Base-by-base conservation (phyloP, 2,329 filamentous ascomycete genomes). In the Cladosporium sp. region DNA sequence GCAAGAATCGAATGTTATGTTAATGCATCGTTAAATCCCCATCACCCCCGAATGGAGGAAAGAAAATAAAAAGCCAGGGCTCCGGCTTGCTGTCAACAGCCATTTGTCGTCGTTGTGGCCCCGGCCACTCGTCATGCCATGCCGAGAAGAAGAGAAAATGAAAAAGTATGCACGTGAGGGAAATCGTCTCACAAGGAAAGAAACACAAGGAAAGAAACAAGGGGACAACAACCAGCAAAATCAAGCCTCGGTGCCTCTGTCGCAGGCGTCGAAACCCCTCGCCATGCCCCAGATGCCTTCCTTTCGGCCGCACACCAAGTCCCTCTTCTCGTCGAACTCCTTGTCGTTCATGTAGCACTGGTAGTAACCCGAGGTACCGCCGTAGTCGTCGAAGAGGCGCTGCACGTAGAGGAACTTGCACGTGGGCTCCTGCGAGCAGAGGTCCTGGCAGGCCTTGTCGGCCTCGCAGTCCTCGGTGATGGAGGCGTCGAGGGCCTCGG, bases 391-490 rank as follows among this genome's bases (percentile, higher is more conserved):
- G 43, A 57, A 52, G 29, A 57, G 22, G 7, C 38, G 44, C 44
- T 58, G 56, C 20, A 56, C 52, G 43, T 51, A 56, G n/a, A 58
- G 47, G 41, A 48, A 49, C 30, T 37, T 32, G 52, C 56, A 56
- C 2, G 38, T 34, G 7, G 47, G 22, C 11, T 45, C 41, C 29
- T 58, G 56, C 7, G 37, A 30, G 54, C 56, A 58, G 12, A 53
- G 34, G 15, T 38, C 52, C 37, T 56, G 17, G 36, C 56, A 57
- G 27, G 51, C 38, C 27, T 47, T 30, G 29, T 51, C 44, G n/a
- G 54, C 52, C 12, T 51, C 47, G 17, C 22, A 29, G 24, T 47
- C 30, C 13, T 55, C 43, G 18, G 39, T 53, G 41, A 55, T 48
- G n/a, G n/a, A 41, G 32, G 34, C 22, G 39, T 50, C 45, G 18